Conservation (phyloP, 257 asterid species). For the Nicotiana tomentosiformis region DNA sequence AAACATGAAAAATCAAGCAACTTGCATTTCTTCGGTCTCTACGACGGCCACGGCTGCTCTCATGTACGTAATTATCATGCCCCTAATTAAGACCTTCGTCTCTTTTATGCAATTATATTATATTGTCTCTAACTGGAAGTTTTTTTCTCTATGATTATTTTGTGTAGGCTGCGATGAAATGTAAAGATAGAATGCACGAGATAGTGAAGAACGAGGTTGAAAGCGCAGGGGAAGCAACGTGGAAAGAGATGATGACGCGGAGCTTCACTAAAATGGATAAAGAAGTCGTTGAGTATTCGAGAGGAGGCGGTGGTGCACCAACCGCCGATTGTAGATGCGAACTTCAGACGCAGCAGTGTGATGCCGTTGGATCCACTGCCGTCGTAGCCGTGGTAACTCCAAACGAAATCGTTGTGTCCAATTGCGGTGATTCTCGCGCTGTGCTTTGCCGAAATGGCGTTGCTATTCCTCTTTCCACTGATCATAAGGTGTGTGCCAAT, state of each 20-base stretch:
- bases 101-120: not conserved
- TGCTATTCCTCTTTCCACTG: slow-evolving; percentile 77
- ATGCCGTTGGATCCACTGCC: slow-evolving; percentile 99
- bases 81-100: no score
- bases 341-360: slow-evolving; percentile 81
- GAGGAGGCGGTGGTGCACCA: slow-evolving; percentile 9
- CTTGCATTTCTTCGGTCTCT: slow-evolving; percentile 73
- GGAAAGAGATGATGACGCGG: slow-evolving; percentile 52
- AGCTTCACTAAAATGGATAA: slow-evolving; percentile 75
- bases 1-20: slow-evolving; percentile 11
- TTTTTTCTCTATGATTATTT: not conserved
- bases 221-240: slow-evolving; percentile 25
- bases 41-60: slow-evolving; percentile 99
- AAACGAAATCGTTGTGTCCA: slow-evolving; percentile 67
- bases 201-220: slow-evolving; percentile 59
- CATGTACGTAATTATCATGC: slow-evolving; percentile 41
- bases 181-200: slow-evolving; percentile 89
- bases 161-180: slow-evolving; percentile 73
- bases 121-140: not conserved
- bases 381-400: slow-evolving; percentile 78
- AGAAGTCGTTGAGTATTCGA: slow-evolving; percentile 50
- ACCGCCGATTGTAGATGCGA: slow-evolving; percentile 73
- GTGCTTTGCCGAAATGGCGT: slow-evolving; percentile 84
- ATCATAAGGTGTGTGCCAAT: slow-evolving; percentile 61
- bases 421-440: slow-evolving; percentile 97